Percentiles rank a stretch among this genome's conserved stretches.
phyloP scores from a whole-genome alignment of 345 rosid genomes.

The Eucalyptus cloeziana region DNA sequence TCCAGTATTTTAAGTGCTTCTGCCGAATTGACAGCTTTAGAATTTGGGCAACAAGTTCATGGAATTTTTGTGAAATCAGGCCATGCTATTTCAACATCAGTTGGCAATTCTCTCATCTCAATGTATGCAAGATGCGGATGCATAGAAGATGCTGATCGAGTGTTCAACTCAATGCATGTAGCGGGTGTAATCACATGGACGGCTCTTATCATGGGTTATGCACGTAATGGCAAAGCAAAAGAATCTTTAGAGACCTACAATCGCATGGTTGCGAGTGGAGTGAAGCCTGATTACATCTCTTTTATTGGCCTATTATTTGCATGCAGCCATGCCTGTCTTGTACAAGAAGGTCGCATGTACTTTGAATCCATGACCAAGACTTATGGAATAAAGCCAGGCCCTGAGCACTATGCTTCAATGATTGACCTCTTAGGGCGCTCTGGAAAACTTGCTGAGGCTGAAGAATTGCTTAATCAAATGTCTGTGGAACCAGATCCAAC shows the following conservation, averaged over 20 bases:
- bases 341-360: slow-evolving; percentile 36
- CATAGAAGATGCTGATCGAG: slow-evolving; percentile 48
- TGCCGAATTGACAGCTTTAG: slow-evolving; percentile 61
- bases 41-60: slow-evolving; percentile 83
- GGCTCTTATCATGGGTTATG: slow-evolving; percentile 76
- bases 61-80: slow-evolving; percentile 45
- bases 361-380: slow-evolving; percentile 56
- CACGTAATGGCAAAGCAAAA: slow-evolving; percentile 76
- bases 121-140: slow-evolving; percentile 83
- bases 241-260: slow-evolving; percentile 45
- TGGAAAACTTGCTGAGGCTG: slow-evolving; percentile 61
- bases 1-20: slow-evolving; percentile 66
- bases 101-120: slow-evolving; percentile 65
- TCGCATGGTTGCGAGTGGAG: slow-evolving; percentile 50
- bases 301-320: slow-evolving; percentile 86
- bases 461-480: slow-evolving; percentile 55
- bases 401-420: slow-evolving; percentile 87
- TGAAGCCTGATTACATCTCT: slow-evolving; percentile 63
- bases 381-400: slow-evolving; percentile 64
- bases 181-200: slow-evolving; percentile 81
- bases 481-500: slow-evolving; percentile 67
- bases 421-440: slow-evolving; percentile 83
- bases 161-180: slow-evolving; percentile 45
- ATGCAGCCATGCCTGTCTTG: slow-evolving; percentile 80
- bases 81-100: slow-evolving; percentile 43